Percentiles rank a stretch among this genome's conserved stretches.
phyloP scores from a whole-genome alignment of 2,329 filamentous ascomycete genomes.

The Zymoseptoria ardabiliae region DNA sequence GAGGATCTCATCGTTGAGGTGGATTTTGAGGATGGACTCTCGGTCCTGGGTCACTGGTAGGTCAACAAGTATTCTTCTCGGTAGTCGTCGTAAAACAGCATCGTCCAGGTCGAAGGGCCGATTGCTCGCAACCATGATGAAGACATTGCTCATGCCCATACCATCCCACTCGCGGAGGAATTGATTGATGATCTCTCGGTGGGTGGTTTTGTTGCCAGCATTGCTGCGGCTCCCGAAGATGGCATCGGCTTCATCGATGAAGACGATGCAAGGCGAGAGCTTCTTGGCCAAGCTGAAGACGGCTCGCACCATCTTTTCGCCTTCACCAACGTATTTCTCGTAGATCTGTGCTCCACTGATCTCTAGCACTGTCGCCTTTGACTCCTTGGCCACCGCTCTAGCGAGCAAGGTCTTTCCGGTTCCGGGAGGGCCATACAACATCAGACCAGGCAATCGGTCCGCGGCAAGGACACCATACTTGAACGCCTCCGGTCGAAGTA shows the following conservation, averaged over 20 bases:
- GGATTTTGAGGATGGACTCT: slow-evolving; percentile 61
- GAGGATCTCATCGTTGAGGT: slow-evolving; percentile 61
- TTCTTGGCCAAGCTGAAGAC: slow-evolving; percentile 89
- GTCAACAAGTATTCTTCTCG: slow-evolving; percentile 65
- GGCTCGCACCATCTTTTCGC: slow-evolving; percentile 90
- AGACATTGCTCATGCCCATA: slow-evolving; percentile 67
- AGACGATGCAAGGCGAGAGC: slow-evolving; percentile 83
- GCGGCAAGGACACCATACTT: slow-evolving; percentile 86
- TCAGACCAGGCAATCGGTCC: slow-evolving; percentile 81
- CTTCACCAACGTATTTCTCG: slow-evolving; percentile 93
- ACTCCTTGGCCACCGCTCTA: slow-evolving; percentile 58
- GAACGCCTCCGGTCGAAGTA: slow-evolving; percentile 89
- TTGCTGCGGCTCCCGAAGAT: slow-evolving; percentile 73
- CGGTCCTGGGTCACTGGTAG: slow-evolving; percentile 61
- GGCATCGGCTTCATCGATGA: slow-evolving; percentile 94
- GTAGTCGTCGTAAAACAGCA: slow-evolving; percentile 69
- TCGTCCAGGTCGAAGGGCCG: slow-evolving; percentile 91
- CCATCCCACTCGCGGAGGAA: slow-evolving; percentile 97
- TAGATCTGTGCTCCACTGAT: slow-evolving; percentile 87
- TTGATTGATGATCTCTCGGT: slow-evolving; percentile 91
- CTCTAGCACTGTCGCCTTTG: slow-evolving; percentile 66
- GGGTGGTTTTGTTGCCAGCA: slow-evolving; percentile 58
- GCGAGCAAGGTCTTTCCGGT: slow-evolving; percentile 79
- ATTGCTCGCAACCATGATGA: slow-evolving; percentile 98
- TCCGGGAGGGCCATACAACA: slow-evolving; percentile 93